Evolutionary conservation across 129 eudicot species (phyloP), one percentile per base, ranked within the genome.

Genomic region (Solidago caesia): DNA sequence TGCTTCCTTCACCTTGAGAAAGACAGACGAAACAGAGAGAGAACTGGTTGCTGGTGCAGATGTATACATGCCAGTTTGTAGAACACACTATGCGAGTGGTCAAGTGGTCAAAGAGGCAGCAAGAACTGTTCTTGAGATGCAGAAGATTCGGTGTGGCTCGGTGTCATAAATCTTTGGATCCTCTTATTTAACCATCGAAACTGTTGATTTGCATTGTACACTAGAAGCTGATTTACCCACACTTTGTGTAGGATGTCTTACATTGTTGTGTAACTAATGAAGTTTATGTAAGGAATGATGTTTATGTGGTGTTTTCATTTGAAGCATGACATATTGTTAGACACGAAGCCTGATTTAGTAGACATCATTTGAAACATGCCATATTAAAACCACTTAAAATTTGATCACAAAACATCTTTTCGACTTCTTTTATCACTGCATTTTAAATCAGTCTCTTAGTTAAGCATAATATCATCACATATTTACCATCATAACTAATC

Each of bases 21-120:
- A 91, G 81, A 91, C 96, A 1, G 89, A 85, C 71, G 99, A 95
- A 68, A 95, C 82, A 0, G 75, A 78, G 72, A 91, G 94, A 52
- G 99, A 95, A 79, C 67, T 95, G 56, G 93, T 95, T 77, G 99
- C 89, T 44, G 99, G 99, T 71, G 96, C 99, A 55, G 97, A 95
- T 29, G 92, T 87, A 10, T 95, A 95, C 81, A 95, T 95, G 99
- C 99, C 99, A 1, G 99, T 95, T 56, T 95, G 99, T 83, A 78
- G 99, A 66, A 84, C 85, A 59, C 99, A 95, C 78, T 91, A 95
- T 67, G 85, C 82, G 44, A 85, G 92, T 67, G 99, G 99, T 41
- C 99, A 95, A 78, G 86, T 79, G 10, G 90, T 95, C 77, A 95
- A 89, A 77, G 95, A 79, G 84, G 87, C 95, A 72, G 79, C 94